Evolutionary conservation across 345 rosid genomes (phyloP), one percentile per base, ranked within the genome.

Genomic region (Mangifera indica): DNA sequence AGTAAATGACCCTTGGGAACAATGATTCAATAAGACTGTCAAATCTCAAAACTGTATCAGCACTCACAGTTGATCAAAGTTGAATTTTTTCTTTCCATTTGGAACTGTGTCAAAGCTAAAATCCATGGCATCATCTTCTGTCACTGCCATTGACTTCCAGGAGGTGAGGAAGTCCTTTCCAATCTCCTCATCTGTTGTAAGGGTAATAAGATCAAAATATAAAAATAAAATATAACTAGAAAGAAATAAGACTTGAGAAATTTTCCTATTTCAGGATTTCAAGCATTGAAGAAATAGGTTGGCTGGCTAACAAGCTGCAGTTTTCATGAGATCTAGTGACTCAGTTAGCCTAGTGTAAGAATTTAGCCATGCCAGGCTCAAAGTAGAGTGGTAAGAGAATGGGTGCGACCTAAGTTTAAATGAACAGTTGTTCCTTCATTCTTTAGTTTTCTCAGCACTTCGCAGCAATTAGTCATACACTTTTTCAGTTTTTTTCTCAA

Each of bases 21-120:
- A 44, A 11, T 7, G 26, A 5, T 9, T 1, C 10, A 26, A 10
- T 34, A 10, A 55, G 17, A 37, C 8, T 37, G 42, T 37, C 7
- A 37, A 37, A 49, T 49, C 49, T 26, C 34, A 26, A 53, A 18
- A 29, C 22, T 20, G 34, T 73, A 40, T 34, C 53, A 44, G 70
- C 29, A 87, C 98, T 89, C 86, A 95, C 99, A 95, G 65, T 69
- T 87, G 89, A 12, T 73, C 96, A 76, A 90, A 88, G 76, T 80
- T 82, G 77, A 88, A 84, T 72, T 91, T 91, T 74, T 87, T 84
- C 76, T 82, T 83, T 58, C 89, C 88, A 68, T 62, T 88, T 53
- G 88, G 74, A 72, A 79, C 64, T 25, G 84, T 49, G 51, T 77
- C 89, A 78, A 88, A 87, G 85, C 67, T 78, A 76, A 93, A 91